Evolutionary conservation across 108 stramenopile species (phyloP), one percentile per base, ranked within the genome.

Genomic region (Schizochytrium sp.): DNA sequence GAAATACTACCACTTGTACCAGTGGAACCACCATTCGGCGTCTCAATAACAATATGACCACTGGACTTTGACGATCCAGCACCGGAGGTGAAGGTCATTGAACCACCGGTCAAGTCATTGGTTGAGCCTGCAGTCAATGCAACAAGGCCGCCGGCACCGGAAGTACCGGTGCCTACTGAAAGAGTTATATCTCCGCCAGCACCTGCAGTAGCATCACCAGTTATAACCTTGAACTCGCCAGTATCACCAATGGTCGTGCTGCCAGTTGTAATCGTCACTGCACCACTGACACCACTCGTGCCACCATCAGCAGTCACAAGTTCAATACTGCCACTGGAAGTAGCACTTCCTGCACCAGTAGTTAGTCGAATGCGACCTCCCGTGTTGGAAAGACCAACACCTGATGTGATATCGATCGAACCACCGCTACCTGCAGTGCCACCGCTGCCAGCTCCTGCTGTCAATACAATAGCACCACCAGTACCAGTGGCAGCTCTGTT

Each of bases 371-470:
- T 19, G 19, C 3, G 41, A 0, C 88, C 87, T 0, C 92, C 91
- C 15, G 91, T 88, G 12, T 49, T 42, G 40, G 91, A 44, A 28
- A 72, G 45, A n/a, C 91, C 72, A 5, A 41, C 45, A 42, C 89
- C 93, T 46, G 59, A 88, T 60, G 12, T 57, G 4, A 94, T n/a
- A 10, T 57, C 56, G 57, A 93, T 60, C 17, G 38, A 40, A 19
- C 93, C 93, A 40, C 87, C 46, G 46, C n/a, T n/a, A n/a, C 93
- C 93, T 38, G 38, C 28, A 12, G 13, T n/a, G 5, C 93, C 93
- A 1, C 89, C 91, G 15, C 91, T 89, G 19, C 91, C 72, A 10
- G 58, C 57, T 3, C 93, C 93, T 10, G 90, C 58, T 4, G 88
- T 87, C n/a, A 93, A 4, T 49, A 50, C 50, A 3, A 92, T 57